Evolutionary conservation across 1,284 basidiomycete species (phyloP), one percentile per base, ranked within the genome.

Genomic region (Cystobasidium slooffiae): DNA sequence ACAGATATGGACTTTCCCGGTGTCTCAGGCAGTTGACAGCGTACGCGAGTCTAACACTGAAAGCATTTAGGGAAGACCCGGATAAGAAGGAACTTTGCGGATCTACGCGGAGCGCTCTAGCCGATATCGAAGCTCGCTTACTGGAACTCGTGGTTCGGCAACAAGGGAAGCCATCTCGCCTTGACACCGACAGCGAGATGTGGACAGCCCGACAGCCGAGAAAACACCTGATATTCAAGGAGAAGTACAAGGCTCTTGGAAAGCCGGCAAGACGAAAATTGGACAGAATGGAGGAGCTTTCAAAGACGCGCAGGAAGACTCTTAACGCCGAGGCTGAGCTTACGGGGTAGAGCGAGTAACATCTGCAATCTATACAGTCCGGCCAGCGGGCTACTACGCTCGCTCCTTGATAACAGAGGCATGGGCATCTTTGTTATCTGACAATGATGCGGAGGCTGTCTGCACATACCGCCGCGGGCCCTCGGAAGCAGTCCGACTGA

Each of bases 21-120:
- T 72, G 69, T 53, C 47, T 59, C n/a, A 56, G 69, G 24, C 69
- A 72, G 61, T 22, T 72, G 5, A 46, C 44, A 37, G n/a, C 20
- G 8, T 63, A 47, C 31, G 44, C 43, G 0, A 10, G 43, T 14
- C 14, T 49, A n/a, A 44, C 61, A 8, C 4, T 63, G 6, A 31
- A 18, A 4, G 10, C 12, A 46, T 41, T 24, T 44, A 47, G 47
- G 20, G 43, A 47, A 16, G 37, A 41, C 31, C 5, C 5, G 37
- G 56, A 12, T 20, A 20, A 31, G 8, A 10, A 31, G 6, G 37
- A 59, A 4, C 16, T 41, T 9, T 18, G 10, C 14, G n/a, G 39
- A 41, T 41, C 37, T 1, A 24, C 9, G 1, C 43, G 56, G 5
- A 9, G 8, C 7, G 37, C 39, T 43, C 31, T 59, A n/a, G 56